A percentile compares a stretch with the other conserved stretches of the same genome.
phyloP scores from a whole-genome alignment of 2,329 filamentous ascomycete genomes.

The Colletotrichum sp. region DNA sequence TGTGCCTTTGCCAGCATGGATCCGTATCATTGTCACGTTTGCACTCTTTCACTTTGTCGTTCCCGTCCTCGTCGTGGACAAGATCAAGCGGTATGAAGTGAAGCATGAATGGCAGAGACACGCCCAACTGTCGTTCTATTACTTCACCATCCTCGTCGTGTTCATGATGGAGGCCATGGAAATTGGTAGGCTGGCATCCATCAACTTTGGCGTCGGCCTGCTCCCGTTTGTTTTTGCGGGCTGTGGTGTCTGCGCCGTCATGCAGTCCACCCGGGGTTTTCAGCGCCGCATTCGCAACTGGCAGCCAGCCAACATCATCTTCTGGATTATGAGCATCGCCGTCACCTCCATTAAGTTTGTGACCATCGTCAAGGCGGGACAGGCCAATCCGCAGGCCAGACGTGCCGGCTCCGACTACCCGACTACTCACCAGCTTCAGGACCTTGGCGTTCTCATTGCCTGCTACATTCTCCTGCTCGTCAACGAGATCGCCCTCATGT shows the following conservation, averaged over 20 bases:
- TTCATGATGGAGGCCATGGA: conserved; percentile 29
- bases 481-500: conserved; percentile 20
- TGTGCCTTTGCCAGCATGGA: conserved; percentile 27
- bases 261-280: conserved; percentile 23
- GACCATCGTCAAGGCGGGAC: conserved; percentile 9
- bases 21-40: conserved; percentile 23
- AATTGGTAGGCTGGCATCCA: conserved; percentile 22
- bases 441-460: conserved; percentile 24
- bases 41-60: conserved; percentile 20
- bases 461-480: conserved; percentile 24
- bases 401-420: conserved; percentile 22
- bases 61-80: conserved; percentile 11
- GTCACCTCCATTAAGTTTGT: conserved; percentile 27
- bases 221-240: conserved; percentile 26
- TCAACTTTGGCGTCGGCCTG: conserved; percentile 24
- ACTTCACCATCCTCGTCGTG: conserved; percentile 25
- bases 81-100: conserved; percentile 4
- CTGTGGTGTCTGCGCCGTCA: conserved; percentile 13
- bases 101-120: conserved; percentile 22
- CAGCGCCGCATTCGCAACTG: conserved; percentile 20
- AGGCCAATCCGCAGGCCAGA: background rate
- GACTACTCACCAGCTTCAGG: conserved; percentile 26
- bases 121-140: conserved; percentile 24
- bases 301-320: conserved; percentile 25
- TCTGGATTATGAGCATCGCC: conserved; percentile 25